These are phyloP conservation scores for Yarrowia sp. DNA, from an alignment of 805 yeast species.

Conservation along the genomic window DNA sequence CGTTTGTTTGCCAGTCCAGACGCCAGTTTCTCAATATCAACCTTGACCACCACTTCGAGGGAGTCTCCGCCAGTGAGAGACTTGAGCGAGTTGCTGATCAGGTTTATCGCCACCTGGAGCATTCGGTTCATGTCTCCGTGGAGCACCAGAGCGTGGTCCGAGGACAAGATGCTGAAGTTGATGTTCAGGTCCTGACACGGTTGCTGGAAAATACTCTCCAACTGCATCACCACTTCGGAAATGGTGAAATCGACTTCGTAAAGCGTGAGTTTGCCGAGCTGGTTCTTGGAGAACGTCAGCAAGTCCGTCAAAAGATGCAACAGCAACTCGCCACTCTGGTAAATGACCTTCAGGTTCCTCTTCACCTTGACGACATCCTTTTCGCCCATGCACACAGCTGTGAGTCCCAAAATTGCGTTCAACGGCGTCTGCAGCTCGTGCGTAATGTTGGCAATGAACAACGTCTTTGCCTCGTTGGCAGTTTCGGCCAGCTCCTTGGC, in stretches of 20 bases:
- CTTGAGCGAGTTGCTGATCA: slow-evolving; percentile 88
- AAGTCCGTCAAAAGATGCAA: slow-evolving; percentile 89
- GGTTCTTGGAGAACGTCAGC: slow-evolving; percentile 90
- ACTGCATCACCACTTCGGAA: slow-evolving; percentile 81
- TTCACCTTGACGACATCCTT: slow-evolving; percentile 69
- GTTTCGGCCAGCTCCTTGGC: slow-evolving; percentile 90
- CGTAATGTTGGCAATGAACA: slow-evolving; percentile 88
- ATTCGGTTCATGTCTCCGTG: slow-evolving; percentile 91
- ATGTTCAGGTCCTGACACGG: slow-evolving; percentile 55
- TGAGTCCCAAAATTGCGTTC: slow-evolving; percentile 95
- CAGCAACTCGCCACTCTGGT: slow-evolving; percentile 88
- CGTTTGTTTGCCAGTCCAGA: slow-evolving; percentile 5
- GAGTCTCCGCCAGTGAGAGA: slow-evolving; percentile 91
- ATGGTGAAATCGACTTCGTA: slow-evolving; percentile 84
- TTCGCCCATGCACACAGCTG: slow-evolving; percentile 91
- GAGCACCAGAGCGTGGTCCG: slow-evolving; percentile 58
- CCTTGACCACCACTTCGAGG: slow-evolving; percentile 53
- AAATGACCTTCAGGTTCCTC: slow-evolving; percentile 79
- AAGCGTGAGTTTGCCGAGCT: slow-evolving; percentile 78
- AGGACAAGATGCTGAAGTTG: slow-evolving; percentile 3
- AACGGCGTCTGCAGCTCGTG: slow-evolving; percentile 95
- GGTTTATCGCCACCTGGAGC: slow-evolving; percentile 88
- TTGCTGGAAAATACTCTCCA: slow-evolving; percentile 82
- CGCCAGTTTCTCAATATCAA: slow-evolving; percentile 15
- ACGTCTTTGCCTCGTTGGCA: slow-evolving; percentile 96